Evolutionary conservation across 352 stramenopile genomes (phyloP).

Genomic region (Phytopythium chamaehyphon): DNA sequence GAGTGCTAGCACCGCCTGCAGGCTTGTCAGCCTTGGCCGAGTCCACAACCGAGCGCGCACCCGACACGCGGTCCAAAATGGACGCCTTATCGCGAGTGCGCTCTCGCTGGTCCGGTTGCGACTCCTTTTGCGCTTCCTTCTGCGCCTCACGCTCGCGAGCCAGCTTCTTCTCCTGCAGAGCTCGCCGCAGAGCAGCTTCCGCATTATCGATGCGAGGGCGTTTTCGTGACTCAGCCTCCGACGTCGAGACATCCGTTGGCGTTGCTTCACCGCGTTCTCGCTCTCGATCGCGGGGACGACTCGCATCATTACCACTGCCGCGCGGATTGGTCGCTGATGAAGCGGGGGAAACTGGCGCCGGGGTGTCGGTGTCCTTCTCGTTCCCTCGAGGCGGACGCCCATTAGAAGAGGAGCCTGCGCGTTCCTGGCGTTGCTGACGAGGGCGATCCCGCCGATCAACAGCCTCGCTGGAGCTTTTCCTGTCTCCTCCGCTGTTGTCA

Average conservation of each 20-base stretch:
- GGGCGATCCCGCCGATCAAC: too few relatives aligned
- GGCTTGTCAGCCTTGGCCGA: not conserved
- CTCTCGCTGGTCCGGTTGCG: not conserved
- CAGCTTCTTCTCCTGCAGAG: slow-evolving; percentile 69
- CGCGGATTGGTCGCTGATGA: too few relatives aligned
- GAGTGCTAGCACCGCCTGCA: not conserved
- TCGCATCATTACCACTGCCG: too few relatives aligned
- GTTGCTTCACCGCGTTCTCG: slow-evolving; percentile 6
- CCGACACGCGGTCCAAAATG: not conserved
- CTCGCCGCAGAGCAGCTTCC: slow-evolving; percentile 61
- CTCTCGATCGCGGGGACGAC: not conserved
- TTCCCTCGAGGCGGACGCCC: too few relatives aligned
- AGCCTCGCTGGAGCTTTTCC: not conserved
- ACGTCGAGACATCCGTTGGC: slow-evolving; percentile 13
- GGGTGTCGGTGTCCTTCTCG: slow-evolving; percentile 10
- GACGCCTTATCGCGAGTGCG: not conserved
- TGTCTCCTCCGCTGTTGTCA: not conserved
- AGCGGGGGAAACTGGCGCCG: not conserved
- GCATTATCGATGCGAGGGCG: slow-evolving; percentile 51
- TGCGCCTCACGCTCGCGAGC: slow-evolving; percentile 26
- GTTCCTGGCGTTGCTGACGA: not conserved
- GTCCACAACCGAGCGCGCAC: not conserved
- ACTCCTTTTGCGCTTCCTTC: slow-evolving; percentile 18
- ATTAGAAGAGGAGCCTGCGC: too few relatives aligned
- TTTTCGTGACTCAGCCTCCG: slow-evolving; percentile 35